Percentiles rank a stretch among this genome's conserved stretches.
phyloP scores from a whole-genome alignment of 2,329 filamentous ascomycete species.

The Nemania serpens region DNA sequence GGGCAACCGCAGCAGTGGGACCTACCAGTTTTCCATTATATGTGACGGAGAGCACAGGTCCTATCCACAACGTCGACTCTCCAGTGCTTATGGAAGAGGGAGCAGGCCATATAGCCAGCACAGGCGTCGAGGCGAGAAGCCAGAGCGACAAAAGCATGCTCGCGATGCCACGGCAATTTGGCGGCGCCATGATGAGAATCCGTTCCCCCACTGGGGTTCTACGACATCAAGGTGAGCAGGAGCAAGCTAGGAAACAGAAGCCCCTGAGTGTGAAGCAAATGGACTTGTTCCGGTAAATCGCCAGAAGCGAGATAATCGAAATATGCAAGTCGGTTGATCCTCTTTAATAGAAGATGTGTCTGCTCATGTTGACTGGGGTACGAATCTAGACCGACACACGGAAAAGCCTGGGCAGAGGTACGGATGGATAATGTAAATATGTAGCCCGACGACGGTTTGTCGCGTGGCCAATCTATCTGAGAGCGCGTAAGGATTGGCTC shows the following conservation, averaged over 20 bases:
- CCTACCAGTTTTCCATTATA: constrained; percentile 65
- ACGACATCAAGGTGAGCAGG: constrained; percentile 23
- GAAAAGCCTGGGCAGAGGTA: not conserved
- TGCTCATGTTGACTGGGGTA: constrained; percentile 11
- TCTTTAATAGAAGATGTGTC: not conserved
- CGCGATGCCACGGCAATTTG: constrained; percentile 30
- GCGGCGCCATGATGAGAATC: constrained; percentile 27
- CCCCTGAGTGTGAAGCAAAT: not conserved
- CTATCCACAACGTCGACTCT: constrained; percentile 58
- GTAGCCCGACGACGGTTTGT: constrained; percentile 7
- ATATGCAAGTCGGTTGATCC: constrained; percentile 1
- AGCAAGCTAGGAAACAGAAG: constrained; percentile 20
- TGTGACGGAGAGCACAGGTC: constrained; percentile 55
- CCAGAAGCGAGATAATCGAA: not conserved
- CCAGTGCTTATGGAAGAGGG: constrained; percentile 58
- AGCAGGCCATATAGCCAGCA: constrained; percentile 62
- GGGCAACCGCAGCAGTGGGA: constrained; percentile 15
- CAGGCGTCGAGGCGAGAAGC: constrained; percentile 48
- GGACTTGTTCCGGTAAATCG: not conserved
- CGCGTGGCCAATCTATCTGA: constrained; percentile 22
- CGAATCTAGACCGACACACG: constrained; percentile 16
- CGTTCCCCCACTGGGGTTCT: constrained; percentile 14
- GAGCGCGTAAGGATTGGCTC: constrained; percentile 22
- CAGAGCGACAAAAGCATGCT: constrained; percentile 45
- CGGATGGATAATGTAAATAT: constrained; percentile 8